Conservation (phyloP, 495 filamentous ascomycete species). For the Jackrogersella multiformis region DNA sequence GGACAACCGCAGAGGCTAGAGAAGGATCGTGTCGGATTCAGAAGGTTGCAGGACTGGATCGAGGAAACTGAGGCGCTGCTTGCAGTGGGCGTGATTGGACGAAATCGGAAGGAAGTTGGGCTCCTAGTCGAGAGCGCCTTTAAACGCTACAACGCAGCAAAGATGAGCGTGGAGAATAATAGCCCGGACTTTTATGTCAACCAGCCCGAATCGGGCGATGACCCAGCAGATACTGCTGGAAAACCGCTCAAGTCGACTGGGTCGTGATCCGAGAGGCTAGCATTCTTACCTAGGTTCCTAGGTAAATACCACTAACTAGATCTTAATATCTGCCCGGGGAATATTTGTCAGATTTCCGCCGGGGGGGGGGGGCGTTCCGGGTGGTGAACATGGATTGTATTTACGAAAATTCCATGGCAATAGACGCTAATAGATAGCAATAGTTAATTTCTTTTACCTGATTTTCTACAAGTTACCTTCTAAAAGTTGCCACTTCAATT, state of each 20-base stretch:
- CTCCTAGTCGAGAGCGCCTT: conserved; percentile 56
- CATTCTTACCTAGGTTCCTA: not conserved
- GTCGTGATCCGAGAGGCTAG: not conserved
- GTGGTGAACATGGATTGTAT: too few species aligned
- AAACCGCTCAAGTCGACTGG: conserved; percentile 17
- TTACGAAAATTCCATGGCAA: too few species aligned
- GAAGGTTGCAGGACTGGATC: conserved; percentile 53
- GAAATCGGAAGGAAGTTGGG: conserved; percentile 55
- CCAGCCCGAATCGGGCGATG: conserved; percentile 29
- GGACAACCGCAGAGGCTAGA: conserved; percentile 54
- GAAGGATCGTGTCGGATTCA: conserved; percentile 53
- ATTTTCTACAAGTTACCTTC: too few species aligned
- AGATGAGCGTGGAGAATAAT: conserved; percentile 55
- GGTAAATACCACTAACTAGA: not conserved
- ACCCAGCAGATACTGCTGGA: conserved; percentile 8
- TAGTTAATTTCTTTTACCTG: too few species aligned
- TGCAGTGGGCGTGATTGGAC: conserved; percentile 53
- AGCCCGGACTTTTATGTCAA: conserved; percentile 54
- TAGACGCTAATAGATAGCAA: too few species aligned
- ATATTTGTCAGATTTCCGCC: not conserved
- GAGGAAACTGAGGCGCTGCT: conserved; percentile 50
- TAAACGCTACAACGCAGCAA: conserved; percentile 56
- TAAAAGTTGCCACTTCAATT: too few species aligned
- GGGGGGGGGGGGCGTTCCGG: too few species aligned
- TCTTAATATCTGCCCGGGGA: too few species aligned